Evolutionary conservation across 768 basidiomycete genomes (phyloP).

Genomic region (Agaricus blazei): DNA sequence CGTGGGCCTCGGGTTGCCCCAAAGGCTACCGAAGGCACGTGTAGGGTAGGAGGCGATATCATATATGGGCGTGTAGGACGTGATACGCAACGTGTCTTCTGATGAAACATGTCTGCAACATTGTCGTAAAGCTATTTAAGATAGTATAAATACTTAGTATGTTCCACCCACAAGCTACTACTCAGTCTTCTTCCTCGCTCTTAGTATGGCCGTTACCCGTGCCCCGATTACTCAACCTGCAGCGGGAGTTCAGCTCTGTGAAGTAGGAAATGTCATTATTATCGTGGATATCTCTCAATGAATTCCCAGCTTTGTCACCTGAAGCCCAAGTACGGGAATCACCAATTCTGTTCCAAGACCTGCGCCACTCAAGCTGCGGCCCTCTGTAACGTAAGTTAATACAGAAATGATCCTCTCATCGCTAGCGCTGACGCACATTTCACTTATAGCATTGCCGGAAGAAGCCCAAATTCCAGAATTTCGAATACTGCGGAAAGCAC

Average conservation of each 20-base stretch:
- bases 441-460: conserved; percentile 44
- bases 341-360: conserved; percentile 50
- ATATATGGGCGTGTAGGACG: not conserved
- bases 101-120: conserved; percentile 20
- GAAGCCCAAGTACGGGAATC: conserved; percentile 42
- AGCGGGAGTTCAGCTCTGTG: conserved; percentile 31
- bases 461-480: conserved; percentile 54
- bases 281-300: conserved; percentile 3
- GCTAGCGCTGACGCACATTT: not conserved
- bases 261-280: conserved; percentile 23
- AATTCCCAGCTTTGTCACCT: conserved; percentile 40
- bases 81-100: conserved; percentile 9
- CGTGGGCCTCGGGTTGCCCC: conserved; percentile 15
- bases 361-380: conserved; percentile 42
- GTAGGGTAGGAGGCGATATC: too few species aligned
- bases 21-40: not conserved
- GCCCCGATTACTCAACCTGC: conserved; percentile 17
- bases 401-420: not conserved
- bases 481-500: conserved; percentile 61
- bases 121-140: not conserved
- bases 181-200: conserved; percentile 8
- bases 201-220: conserved; percentile 25
- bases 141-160: conserved; percentile 11
- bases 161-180: not conserved
- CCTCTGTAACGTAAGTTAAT: conserved; percentile 37